A percentile compares a stretch with the other conserved stretches of the same genome.
These are phyloP conservation scores for Ascocoryne sarcoides DNA, from an alignment of 2,329 filamentous ascomycete genomes.

Conservation along the genomic window DNA sequence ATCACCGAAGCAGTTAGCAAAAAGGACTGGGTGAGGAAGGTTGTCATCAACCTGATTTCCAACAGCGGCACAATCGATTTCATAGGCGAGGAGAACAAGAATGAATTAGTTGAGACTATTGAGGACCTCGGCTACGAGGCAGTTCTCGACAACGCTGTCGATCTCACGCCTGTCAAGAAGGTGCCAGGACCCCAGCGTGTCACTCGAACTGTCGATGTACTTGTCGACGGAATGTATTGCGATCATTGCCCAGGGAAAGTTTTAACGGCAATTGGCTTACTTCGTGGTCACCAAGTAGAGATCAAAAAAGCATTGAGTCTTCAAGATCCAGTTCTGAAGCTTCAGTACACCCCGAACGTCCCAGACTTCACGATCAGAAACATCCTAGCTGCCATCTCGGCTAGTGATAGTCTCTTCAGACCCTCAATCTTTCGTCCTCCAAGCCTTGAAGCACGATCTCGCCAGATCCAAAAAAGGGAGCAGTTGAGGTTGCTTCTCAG, in stretches of 20 bases:
- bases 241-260: conserved; percentile 58
- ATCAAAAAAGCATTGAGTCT: conserved; percentile 43
- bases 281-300: background rate
- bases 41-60: conserved; percentile 42
- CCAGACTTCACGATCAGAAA: conserved; percentile 67
- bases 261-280: conserved; percentile 36
- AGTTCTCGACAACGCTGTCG: conserved; percentile 41
- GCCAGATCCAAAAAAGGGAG: conserved; percentile 61
- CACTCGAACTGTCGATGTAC: conserved; percentile 51
- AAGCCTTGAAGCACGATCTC: conserved; percentile 74
- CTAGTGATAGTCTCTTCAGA: conserved; percentile 55
- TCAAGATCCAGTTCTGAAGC: conserved; percentile 56
- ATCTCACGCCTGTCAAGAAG: conserved; percentile 20
- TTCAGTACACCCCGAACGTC: conserved; percentile 61
- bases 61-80: conserved; percentile 43
- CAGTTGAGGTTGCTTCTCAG: conserved; percentile 59
- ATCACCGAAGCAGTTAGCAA: conserved; percentile 39
- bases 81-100: conserved; percentile 34
- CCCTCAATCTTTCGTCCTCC: conserved; percentile 70
- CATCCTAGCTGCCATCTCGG: conserved; percentile 60
- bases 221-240: conserved; percentile 67
- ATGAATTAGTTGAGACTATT: conserved; percentile 39
- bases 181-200: conserved; percentile 4
- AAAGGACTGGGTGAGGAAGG: conserved; percentile 38
- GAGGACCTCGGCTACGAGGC: conserved; percentile 60